These are phyloP conservation scores for Pichia thaimueangensis DNA, from an alignment of 805 yeast genomes.

Conservation along the genomic window DNA sequence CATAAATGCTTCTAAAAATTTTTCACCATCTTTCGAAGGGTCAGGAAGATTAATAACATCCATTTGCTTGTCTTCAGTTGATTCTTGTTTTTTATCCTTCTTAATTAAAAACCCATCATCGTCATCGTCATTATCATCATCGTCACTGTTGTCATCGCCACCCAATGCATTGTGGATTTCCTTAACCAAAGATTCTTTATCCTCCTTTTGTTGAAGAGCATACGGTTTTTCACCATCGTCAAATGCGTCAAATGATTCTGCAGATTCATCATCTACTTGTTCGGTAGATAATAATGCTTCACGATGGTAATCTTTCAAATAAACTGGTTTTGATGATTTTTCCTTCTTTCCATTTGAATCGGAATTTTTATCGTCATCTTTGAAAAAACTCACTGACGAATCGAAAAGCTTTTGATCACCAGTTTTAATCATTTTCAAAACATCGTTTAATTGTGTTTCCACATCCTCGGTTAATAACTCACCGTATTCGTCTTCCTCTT, in stretches of 20 bases:
- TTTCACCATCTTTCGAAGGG: constrained; percentile 56
- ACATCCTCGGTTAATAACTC: constrained; percentile 82
- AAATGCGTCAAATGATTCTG: too few relatives aligned
- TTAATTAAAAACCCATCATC: constrained; percentile 48
- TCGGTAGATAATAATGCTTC: constrained; percentile 65
- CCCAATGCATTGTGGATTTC: constrained; percentile 70
- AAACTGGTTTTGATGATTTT: constrained; percentile 64
- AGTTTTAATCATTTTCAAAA: constrained; percentile 59
- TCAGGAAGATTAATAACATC: constrained; percentile 49
- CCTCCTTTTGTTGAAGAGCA: constrained; percentile 68
- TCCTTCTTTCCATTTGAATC: constrained; percentile 25
- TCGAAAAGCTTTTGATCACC: constrained; percentile 65
- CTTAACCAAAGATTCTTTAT: constrained; percentile 61
- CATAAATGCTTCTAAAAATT: constrained; percentile 68
- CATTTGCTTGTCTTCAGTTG: constrained; percentile 20
- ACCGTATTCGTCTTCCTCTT: constrained; percentile 89
- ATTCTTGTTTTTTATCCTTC: constrained; percentile 34
- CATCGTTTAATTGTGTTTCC: constrained; percentile 70
- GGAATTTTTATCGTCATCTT: constrained; percentile 54
- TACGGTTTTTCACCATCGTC: constrained; percentile 60
- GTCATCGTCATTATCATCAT: constrained; percentile 37
- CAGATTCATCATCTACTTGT: constrained; percentile 42
- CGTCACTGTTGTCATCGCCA: constrained; percentile 41
- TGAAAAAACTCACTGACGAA: constrained; percentile 67
- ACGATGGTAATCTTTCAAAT: constrained; percentile 89